Percentiles rank a stretch among this genome's conserved stretches.
phyloP scores from a whole-genome alignment of 805 yeast species.

The Kazachstania psychrophila region DNA sequence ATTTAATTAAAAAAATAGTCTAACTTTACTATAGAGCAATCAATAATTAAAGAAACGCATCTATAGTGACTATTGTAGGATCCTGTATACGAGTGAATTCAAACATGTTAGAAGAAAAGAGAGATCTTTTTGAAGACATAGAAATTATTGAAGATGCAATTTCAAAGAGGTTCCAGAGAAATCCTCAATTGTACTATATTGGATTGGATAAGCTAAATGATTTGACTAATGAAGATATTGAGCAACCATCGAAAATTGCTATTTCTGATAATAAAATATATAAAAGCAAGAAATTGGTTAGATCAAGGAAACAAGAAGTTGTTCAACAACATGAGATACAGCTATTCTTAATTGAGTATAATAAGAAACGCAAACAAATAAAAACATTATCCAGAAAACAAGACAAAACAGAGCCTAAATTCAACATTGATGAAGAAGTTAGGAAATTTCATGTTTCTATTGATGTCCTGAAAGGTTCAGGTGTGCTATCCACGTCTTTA shows the following conservation, averaged over 20 bases:
- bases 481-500: not conserved
- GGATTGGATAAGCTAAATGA: conserved; percentile 10
- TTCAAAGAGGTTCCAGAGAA: conserved; percentile 48
- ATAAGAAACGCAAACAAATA: conserved; percentile 24
- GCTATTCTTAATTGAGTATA: conserved; percentile 40
- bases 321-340: conserved; percentile 62
- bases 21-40: no score
- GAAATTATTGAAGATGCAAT: conserved; percentile 66
- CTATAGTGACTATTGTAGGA: no score
- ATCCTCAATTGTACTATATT: conserved; percentile 45
- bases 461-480: conserved; percentile 19
- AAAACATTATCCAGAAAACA: conserved; percentile 3
- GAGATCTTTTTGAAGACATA: conserved; percentile 47
- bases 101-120: conserved; percentile 31
- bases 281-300: conserved; percentile 32
- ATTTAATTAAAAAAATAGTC: no score
- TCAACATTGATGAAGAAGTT: conserved; percentile 18
- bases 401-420: conserved; percentile 9
- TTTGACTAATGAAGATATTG: conserved; percentile 1
- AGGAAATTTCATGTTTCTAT: conserved; percentile 33
- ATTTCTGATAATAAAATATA: conserved; percentile 24
- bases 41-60: no score
- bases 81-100: no score
- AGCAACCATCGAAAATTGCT: conserved; percentile 7
- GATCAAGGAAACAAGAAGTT: conserved; percentile 40